A percentile compares a stretch with the other conserved stretches of the same genome.
These are phyloP conservation scores for Globisporangium rhizosaccharum DNA, from an alignment of 352 stramenopile genomes.

Conservation along the genomic window DNA sequence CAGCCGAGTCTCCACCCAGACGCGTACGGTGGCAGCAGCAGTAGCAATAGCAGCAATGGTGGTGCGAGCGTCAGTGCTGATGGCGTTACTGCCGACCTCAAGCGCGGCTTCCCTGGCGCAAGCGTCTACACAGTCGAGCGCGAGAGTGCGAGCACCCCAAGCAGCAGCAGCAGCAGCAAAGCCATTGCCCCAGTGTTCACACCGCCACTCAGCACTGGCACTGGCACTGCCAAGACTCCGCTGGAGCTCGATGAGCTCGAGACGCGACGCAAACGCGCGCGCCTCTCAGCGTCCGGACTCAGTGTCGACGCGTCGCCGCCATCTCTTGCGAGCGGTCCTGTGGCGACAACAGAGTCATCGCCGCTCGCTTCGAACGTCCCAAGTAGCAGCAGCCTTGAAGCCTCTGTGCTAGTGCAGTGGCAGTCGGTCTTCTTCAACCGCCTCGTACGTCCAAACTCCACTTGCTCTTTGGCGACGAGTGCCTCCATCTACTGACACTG, in stretches of 20 bases:
- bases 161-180: neutral
- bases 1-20: neutral
- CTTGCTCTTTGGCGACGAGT: neutral
- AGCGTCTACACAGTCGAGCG: conserved; percentile 8
- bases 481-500: neutral
- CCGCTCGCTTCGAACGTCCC: neutral
- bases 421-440: conserved; percentile 42
- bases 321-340: neutral
- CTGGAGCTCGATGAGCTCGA: conserved; percentile 14
- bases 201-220: neutral
- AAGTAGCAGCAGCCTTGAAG: conserved; percentile 1
- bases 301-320: neutral
- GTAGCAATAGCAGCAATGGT: neutral
- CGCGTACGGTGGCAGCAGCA: neutral
- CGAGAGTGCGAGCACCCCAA: neutral
- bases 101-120: conserved; percentile 9
- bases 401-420: conserved; percentile 19
- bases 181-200: conserved; percentile 2
- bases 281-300: neutral
- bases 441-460: conserved; percentile 29
- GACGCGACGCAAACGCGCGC: conserved; percentile 12
- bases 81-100: neutral
- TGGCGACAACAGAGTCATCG: too few relatives aligned
- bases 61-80: too few relatives aligned
- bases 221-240: neutral